Base-by-base conservation (phyloP, 768 basidiomycete genomes). In the Termitomyces sp. region DNA sequence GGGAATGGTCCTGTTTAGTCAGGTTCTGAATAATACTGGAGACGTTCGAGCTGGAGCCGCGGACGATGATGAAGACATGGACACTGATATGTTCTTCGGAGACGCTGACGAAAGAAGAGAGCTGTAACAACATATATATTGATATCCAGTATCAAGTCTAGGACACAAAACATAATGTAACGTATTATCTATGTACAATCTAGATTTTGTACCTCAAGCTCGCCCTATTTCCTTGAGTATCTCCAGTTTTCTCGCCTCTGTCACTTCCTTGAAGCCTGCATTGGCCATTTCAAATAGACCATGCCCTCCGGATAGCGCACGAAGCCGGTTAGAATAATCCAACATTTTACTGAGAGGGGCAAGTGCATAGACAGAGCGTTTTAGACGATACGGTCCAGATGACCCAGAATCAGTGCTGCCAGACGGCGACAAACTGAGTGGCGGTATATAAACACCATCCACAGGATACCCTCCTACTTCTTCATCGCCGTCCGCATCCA, bases 341-440 rank as follows among this genome's bases (percentile, higher is more conserved):
- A 94, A 75, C 81, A 93, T 87, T 65, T 79, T 81, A 66, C 86
- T 89, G n/a, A 95, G 78, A 2, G 93, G 93, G 20, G 88, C 90
- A 33, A 85, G 62, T 11, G 87, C 91, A 59, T 83, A 72, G 27
- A 95, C 75, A n/a, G 84, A 80, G n/a, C 87, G 81, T 69, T 82
- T 88, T 52, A 81, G 67, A 27, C 72, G 74, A 61, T 77, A 73
- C 2, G 75, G 63, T 6, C 68, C 67, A 7, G 69, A 68, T 45
- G 72, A 61, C 30, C 61, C 69, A 24, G 70, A 65, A 36, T 63
- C 49, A 59, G 65, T 42, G 66, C 68, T 55, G 63, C 75, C 82
- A 4, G 89, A 91, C 3, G 93, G 93, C 0, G 93, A 91, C 44
- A 95, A 68, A 78, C 81, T 85, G 46, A 78, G 75, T 0, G 92